Conservation (phyloP, 257 asterid species). For the Solanum pennellii region DNA sequence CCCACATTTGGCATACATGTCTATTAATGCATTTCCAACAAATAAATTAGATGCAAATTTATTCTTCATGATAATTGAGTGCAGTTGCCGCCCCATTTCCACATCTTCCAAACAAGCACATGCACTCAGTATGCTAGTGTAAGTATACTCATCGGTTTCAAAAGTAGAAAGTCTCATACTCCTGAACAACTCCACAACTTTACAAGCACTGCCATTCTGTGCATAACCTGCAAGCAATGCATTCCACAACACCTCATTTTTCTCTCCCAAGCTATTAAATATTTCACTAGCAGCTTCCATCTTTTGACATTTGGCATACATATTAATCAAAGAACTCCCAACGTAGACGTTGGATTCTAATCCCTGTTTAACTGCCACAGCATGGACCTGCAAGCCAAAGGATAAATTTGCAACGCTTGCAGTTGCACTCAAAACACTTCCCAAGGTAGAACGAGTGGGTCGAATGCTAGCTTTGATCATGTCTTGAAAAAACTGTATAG, state of each 20-base stretch:
- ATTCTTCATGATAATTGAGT: constrained; percentile 50
- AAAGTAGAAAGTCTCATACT: constrained; percentile 38
- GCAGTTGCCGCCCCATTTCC: constrained; percentile 54
- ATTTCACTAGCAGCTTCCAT: constrained; percentile 61
- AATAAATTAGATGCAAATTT: constrained; percentile 45
- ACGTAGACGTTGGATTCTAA: constrained; percentile 62
- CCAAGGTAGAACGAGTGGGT: constrained; percentile 80
- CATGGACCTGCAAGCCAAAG: constrained; percentile 77
- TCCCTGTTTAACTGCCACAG: constrained; percentile 66
- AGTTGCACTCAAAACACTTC: constrained; percentile 74
- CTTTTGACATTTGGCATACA: constrained; percentile 75
- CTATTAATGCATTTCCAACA: constrained; percentile 79
- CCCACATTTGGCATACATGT: constrained; percentile 86
- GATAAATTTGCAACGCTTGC: constrained; percentile 35
- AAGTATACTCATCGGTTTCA: constrained; percentile 69
- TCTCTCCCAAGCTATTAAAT: constrained; percentile 46
- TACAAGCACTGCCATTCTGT: constrained; percentile 54
- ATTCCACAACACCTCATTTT: constrained; percentile 74
- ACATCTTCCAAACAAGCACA: constrained; percentile 51
- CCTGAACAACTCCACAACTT: constrained; percentile 46
- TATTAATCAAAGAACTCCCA: constrained; percentile 79
- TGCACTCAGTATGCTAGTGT: constrained; percentile 81
- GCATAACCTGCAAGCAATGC: constrained; percentile 74
- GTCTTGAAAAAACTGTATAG: constrained; percentile 37
- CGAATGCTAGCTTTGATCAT: constrained; percentile 46